Evolutionary conservation across 1,284 basidiomycete species (phyloP).

Genomic region (Leccinum insolens): DNA sequence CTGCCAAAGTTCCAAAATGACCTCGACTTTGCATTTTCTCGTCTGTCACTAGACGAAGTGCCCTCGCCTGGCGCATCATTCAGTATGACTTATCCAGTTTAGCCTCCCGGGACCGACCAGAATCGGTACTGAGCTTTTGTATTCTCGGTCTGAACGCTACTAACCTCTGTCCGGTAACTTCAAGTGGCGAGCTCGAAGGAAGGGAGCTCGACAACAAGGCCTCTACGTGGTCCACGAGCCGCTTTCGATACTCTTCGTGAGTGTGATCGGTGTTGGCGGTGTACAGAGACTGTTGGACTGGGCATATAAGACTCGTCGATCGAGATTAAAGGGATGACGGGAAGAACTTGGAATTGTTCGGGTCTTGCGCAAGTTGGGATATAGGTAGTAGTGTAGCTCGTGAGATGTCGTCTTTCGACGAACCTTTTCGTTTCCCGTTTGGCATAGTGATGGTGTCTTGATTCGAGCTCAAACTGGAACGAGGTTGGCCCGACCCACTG

Average conservation of each 20-base stretch:
- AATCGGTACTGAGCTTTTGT: conserved; percentile 53
- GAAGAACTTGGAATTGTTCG: conserved; percentile 65
- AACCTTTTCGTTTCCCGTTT: conserved; percentile 40
- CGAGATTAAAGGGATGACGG: conserved; percentile 39
- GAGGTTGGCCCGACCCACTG: conserved; percentile 43
- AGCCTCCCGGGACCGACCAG: conserved; percentile 49
- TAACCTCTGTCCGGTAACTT: conserved; percentile 40
- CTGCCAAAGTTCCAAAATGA: no score
- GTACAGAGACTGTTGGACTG: conserved; percentile 56
- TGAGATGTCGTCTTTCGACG: conserved; percentile 68
- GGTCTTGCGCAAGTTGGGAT: conserved; percentile 58
- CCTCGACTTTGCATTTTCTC: no score
- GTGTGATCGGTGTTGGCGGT: conserved; percentile 40
- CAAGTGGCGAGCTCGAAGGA: conserved; percentile 50
- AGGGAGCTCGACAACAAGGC: conserved; percentile 61
- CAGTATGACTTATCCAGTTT: conserved; percentile 20
- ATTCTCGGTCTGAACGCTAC: conserved; percentile 57
- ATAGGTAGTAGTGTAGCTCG: conserved; percentile 61
- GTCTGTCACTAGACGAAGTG: no score
- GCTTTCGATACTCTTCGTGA: conserved; percentile 43
- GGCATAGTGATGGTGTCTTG: conserved; percentile 40
- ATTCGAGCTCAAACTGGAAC: conserved; percentile 61
- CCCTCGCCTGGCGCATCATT: no score
- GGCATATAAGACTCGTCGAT: conserved; percentile 46
- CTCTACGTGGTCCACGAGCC: conserved; percentile 50